These are phyloP conservation scores for Cucumis sativus DNA, from an alignment of 306 rosid genomes.

Conservation along the genomic window DNA sequence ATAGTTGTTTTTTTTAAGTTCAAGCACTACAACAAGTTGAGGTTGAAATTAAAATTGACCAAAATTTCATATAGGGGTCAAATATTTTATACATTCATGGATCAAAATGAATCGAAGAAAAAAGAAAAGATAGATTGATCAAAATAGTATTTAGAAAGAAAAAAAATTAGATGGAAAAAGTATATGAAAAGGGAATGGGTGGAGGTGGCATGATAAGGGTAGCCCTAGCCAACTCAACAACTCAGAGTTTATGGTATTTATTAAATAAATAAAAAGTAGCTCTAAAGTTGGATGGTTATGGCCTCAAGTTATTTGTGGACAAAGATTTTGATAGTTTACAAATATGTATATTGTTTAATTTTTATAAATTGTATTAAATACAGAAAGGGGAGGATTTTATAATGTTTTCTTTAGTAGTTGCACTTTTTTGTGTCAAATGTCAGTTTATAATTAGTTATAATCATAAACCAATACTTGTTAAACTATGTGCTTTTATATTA, in stretches of 20 bases:
- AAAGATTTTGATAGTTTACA: not conserved
- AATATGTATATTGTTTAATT: too few relatives aligned
- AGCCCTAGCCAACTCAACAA: conserved; percentile 9
- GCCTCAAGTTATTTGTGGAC: conserved; percentile 5
- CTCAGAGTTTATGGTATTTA: not conserved
- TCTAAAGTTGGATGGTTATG: not conserved
- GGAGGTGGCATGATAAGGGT: not conserved
- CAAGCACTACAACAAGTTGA: too few relatives aligned
- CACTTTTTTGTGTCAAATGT: not conserved
- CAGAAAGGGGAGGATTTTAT: not conserved
- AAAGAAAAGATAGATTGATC: too few relatives aligned
- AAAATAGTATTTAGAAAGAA: not conserved
- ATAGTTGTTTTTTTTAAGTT: too few relatives aligned
- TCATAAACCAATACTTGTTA: not conserved
- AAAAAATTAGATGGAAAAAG: not conserved
- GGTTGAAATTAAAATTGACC: too few relatives aligned
- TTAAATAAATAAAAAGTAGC: not conserved
- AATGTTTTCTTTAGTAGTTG: not conserved
- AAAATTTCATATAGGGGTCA: too few relatives aligned
- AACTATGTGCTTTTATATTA: not conserved
- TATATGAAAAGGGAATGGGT: not conserved
- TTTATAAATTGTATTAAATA: not conserved
- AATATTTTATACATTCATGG: too few relatives aligned
- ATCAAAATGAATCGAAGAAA: too few relatives aligned
- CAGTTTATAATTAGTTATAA: not conserved